Percentiles rank a stretch among this genome's conserved stretches.
phyloP scores from a whole-genome alignment of 1,284 basidiomycete genomes.

The Trichosporon ovoides region DNA sequence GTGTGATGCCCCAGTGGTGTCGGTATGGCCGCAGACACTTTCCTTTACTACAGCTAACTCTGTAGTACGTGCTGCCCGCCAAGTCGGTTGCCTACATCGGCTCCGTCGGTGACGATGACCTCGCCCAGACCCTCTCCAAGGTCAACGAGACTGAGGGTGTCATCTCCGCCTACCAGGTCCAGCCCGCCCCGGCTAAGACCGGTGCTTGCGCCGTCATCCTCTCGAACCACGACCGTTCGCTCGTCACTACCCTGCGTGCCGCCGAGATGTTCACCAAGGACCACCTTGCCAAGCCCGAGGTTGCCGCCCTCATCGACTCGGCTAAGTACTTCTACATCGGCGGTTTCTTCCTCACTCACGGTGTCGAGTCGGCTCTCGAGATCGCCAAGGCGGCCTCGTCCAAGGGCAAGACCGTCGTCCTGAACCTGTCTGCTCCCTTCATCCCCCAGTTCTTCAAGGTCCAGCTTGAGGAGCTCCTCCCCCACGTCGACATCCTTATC shows the following conservation, averaged over 20 bases:
- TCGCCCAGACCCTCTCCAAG: conserved; percentile 81
- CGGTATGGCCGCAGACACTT: not conserved
- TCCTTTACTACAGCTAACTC: conserved; percentile 7
- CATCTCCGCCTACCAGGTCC: conserved; percentile 81
- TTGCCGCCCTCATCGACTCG: conserved; percentile 69
- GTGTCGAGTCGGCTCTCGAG: conserved; percentile 66
- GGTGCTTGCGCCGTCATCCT: conserved; percentile 96
- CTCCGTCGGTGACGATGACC: conserved; percentile 85
- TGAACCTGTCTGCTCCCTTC: conserved; percentile 97
- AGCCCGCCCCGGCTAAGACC: conserved; percentile 71
- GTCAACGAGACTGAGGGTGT: conserved; percentile 93
- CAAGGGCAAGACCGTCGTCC: conserved; percentile 72
- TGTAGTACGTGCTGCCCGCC: conserved; percentile 80
- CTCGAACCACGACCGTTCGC: conserved; percentile 86
- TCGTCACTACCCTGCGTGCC: conserved; percentile 82
- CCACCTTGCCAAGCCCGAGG: conserved; percentile 71
- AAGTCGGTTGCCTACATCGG: conserved; percentile 92
- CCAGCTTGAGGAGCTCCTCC: conserved; percentile 72
- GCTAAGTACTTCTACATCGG: conserved; percentile 92
- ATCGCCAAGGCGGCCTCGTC: conserved; percentile 76
- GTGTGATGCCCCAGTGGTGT: not conserved
- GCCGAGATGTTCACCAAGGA: conserved; percentile 82
- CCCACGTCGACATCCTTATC: conserved; percentile 79
- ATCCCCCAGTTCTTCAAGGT: conserved; percentile 89
- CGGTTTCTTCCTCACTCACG: conserved; percentile 97